Evolutionary conservation across 148 eudicot genomes (phyloP).

Genomic region (Dianthus caryophyllus): DNA sequence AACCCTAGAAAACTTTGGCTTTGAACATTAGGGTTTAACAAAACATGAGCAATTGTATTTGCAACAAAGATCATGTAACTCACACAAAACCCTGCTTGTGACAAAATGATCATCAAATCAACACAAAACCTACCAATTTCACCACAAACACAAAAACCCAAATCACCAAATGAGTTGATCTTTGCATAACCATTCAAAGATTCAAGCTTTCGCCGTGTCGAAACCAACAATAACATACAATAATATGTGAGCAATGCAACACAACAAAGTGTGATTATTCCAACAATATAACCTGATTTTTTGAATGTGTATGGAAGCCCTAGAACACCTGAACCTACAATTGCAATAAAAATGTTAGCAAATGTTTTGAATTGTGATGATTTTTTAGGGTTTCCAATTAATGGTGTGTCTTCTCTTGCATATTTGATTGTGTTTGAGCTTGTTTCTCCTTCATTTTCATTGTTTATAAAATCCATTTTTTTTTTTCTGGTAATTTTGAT

Average conservation of each 20-base stretch:
- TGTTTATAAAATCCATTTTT: conserved; percentile 38
- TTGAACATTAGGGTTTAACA: conserved; percentile 27
- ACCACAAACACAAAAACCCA: conserved; percentile 69
- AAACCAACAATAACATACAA: conserved; percentile 54
- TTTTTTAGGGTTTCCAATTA: conserved; percentile 31
- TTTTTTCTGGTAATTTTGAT: background rate
- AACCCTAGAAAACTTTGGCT: conserved; percentile 31
- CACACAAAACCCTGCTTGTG: conserved; percentile 74
- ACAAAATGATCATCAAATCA: conserved; percentile 63
- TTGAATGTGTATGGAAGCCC: conserved; percentile 70
- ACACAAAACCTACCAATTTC: conserved; percentile 52
- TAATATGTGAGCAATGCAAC: conserved; percentile 44
- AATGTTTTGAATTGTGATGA: conserved; percentile 64
- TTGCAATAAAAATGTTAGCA: conserved; percentile 61
- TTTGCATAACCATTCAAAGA: conserved; percentile 33
- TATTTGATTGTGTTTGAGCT: conserved; percentile 37
- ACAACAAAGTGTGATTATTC: conserved; percentile 34
- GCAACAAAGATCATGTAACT: conserved; percentile 64
- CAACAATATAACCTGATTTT: conserved; percentile 52
- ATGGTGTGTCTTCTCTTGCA: conserved; percentile 49
- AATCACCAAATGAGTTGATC: conserved; percentile 68
- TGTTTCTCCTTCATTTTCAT: conserved; percentile 35
- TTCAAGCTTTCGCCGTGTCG: conserved; percentile 48
- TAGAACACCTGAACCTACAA: conserved; percentile 69
- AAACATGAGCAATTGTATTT: conserved; percentile 52